Evolutionary conservation across 2,329 filamentous ascomycete species (phyloP), one percentile per base, ranked within the genome.

Genomic region (Colletotrichum incanum): DNA sequence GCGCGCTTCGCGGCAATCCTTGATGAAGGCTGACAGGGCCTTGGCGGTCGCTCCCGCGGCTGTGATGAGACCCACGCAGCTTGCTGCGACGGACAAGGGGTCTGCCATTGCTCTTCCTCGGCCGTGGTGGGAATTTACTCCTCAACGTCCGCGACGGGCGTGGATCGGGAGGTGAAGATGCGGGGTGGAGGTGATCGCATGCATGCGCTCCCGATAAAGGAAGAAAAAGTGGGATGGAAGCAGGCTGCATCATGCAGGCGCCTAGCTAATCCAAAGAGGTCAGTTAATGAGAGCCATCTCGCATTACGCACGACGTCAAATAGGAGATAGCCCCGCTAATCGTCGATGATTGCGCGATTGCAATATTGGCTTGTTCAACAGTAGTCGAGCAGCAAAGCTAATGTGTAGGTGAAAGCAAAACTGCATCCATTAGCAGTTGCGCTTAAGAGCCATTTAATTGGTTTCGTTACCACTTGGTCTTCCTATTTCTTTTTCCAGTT

Each of bases 1-100:
- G 18, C 54, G 20, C 9, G 54, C 54, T 1, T 59, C 43, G 0
- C 64, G 52, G 7, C 54, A 67, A 5, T 43, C 43, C 1, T 28
- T 28, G 1, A 66, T 1, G 54, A 66, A 60, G n/a, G 43, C 31
- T 6, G 28, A 14, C 11, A 59, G 28, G 1, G 31, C 54, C 39
- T 2, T 37, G 34, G 34, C 34, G 34, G 34, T 37, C 34, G 34
- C 34, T 11, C 34, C 34, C 34, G 34, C 34, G 34, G 34, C 34
- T 37, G 34, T 14, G 28, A 41, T 49, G 52, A 66, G n/a, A 9
- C 31, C 64, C 0, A 66, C 41, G 28, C 64, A 66, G 41, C 64
- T 50, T 11, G 64, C 41, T 0, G 31, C 56, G 34, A 67, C 2
- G 3, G 64, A 60, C 0, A 67, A 20, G n/a, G 64, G 54, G 26